A percentile compares a stretch with the other conserved stretches of the same genome.
phyloP scores from a whole-genome alignment of 169 alveolate genomes.

The Cryptosporidium meleagridis region DNA sequence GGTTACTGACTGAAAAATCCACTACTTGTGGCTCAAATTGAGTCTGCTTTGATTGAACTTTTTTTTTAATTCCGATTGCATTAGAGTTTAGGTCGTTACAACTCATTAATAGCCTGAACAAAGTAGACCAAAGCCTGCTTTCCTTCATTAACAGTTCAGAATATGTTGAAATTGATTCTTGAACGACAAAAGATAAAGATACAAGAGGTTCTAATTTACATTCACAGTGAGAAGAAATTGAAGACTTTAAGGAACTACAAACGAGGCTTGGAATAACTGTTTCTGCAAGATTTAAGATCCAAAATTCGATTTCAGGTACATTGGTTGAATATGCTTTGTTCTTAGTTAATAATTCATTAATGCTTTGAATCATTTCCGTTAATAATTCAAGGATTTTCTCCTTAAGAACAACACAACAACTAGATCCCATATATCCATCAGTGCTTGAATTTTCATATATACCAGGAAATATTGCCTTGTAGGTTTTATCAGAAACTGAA shows the following conservation, averaged over 20 bases:
- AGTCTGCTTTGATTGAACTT: background rate
- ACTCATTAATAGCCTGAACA: slow-evolving; percentile 4
- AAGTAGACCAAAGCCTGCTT: slow-evolving; percentile 41
- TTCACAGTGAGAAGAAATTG: slow-evolving; percentile 36
- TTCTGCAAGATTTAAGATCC: background rate
- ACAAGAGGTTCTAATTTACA: slow-evolving; percentile 39
- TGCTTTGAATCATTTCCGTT: slow-evolving; percentile 16
- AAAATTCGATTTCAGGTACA: background rate
- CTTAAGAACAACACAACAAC: slow-evolving; percentile 33
- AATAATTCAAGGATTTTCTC: slow-evolving; percentile 18
- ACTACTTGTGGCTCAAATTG: background rate
- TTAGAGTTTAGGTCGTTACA: slow-evolving; percentile 17
- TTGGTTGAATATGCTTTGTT: background rate
- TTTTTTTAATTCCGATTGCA: background rate
- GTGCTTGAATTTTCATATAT: background rate
- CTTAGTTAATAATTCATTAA: background rate
- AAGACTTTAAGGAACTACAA: slow-evolving; percentile 10
- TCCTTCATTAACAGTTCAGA: slow-evolving; percentile 14
- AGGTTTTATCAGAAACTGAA: background rate
- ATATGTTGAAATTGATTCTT: background rate
- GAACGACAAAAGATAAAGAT: background rate
- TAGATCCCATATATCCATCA: background rate
- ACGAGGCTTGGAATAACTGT: slow-evolving; percentile 24
- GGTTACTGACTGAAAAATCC: slow-evolving; percentile 16
- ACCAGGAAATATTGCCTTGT: background rate